A percentile compares a stretch with the other conserved stretches of the same genome.
phyloP scores from a whole-genome alignment of 352 stramenopile species.

The Elongisporangium senticosum region DNA sequence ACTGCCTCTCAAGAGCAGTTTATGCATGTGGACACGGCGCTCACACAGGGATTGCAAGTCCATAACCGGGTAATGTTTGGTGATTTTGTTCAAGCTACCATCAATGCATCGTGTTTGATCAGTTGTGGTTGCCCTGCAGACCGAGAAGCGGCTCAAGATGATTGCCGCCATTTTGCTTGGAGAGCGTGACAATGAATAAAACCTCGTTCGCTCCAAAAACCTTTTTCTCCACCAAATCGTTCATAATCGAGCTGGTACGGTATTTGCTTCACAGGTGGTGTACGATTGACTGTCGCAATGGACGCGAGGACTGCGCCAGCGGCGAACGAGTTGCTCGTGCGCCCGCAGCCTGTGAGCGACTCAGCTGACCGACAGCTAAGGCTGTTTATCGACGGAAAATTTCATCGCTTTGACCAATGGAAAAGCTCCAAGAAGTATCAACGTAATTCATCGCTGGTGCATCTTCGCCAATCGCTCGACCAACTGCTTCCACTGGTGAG shows the following conservation, averaged over 20 bases:
- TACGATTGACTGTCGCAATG: not conserved
- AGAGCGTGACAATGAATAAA: conserved; percentile 23
- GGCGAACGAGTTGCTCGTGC: conserved; percentile 18
- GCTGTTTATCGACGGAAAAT: conserved; percentile 14
- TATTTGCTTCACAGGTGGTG: not conserved
- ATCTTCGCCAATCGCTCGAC: conserved; percentile 37
- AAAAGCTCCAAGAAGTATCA: conserved; percentile 21
- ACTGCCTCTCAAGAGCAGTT: not conserved
- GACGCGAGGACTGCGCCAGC: not conserved
- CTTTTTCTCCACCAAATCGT: not conserved
- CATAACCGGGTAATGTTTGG: not conserved
- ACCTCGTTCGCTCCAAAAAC: conserved; percentile 4
- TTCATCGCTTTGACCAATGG: conserved; percentile 55
- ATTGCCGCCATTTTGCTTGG: conserved; percentile 36
- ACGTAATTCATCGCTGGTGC: conserved; percentile 17
- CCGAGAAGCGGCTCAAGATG: conserved; percentile 46
- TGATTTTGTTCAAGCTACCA: not conserved
- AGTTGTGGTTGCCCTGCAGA: not conserved
- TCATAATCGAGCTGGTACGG: conserved; percentile 1
- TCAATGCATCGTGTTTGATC: not conserved
- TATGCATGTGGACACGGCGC: not conserved
- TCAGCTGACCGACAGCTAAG: conserved; percentile 35
- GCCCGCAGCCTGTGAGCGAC: conserved; percentile 14
- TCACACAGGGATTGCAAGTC: not conserved
- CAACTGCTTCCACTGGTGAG: conserved; percentile 42